phyloP scores from a whole-genome alignment of 2,329 filamentous ascomycete species.

The Botryotinia narcissicola region DNA sequence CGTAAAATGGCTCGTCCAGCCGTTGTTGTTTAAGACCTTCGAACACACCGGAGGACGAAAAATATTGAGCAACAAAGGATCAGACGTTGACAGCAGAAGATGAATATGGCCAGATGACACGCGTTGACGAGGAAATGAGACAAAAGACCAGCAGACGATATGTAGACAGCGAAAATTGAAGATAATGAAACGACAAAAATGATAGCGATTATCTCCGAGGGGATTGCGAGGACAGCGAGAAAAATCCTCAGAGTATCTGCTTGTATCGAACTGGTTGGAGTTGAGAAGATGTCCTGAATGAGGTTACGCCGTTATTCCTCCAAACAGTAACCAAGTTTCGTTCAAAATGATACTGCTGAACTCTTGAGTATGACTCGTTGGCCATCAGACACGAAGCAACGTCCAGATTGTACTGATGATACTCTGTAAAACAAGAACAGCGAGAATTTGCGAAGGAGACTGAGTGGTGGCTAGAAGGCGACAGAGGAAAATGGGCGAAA shows the following conservation, averaged over 20 bases:
- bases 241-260: no score
- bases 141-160: neutral
- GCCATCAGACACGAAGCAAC: no score
- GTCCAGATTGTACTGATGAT: no score
- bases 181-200: neutral
- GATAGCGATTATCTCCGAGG: neutral
- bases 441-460: neutral
- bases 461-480: neutral
- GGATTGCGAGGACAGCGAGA: no score
- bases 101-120: accelerated
- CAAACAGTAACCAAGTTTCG: no score
- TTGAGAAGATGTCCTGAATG: no score
- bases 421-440: no score
- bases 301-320: no score
- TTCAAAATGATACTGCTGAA: no score
- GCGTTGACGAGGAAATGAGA: accelerated
- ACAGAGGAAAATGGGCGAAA: neutral
- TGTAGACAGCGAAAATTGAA: neutral
- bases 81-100: neutral
- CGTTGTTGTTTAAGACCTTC: neutral
- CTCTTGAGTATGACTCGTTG: no score
- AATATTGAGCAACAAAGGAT: neutral
- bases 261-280: no score
- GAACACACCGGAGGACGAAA: accelerated
- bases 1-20: neutral